A percentile compares a stretch with the other conserved stretches of the same genome.
Conservation (phyloP, 768 basidiomycete species). For the Coprinopsis sp. region DNA sequence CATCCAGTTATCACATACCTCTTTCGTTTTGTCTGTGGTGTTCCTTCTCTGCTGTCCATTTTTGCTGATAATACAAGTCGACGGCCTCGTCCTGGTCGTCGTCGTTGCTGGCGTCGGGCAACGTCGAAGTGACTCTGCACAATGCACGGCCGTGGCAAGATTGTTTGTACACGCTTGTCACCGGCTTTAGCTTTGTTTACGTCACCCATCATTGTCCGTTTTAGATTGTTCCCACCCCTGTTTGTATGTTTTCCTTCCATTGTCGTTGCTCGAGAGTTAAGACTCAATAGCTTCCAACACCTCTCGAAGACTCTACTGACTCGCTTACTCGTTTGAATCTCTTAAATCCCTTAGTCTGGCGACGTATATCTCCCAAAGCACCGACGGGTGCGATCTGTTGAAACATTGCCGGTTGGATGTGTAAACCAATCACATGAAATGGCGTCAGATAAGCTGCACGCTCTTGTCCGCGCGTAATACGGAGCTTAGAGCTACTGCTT, state of each 20-base stretch:
- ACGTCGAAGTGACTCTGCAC: neutral
- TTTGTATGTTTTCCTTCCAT: too few relatives aligned
- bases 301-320: too few relatives aligned
- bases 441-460: neutral
- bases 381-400: too few relatives aligned
- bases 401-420: neutral
- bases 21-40: conserved; percentile 46
- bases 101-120: neutral
- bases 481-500: neutral
- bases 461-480: neutral
- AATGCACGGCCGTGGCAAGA: neutral
- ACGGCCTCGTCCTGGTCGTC: neutral
- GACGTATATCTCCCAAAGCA: too few relatives aligned
- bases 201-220: too few relatives aligned
- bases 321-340: too few relatives aligned
- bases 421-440: conserved; percentile 11
- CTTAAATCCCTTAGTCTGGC: too few relatives aligned
- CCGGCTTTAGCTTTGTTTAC: neutral
- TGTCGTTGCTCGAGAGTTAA: too few relatives aligned
- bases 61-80: neutral
- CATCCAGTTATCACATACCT: conserved; percentile 28
- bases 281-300: too few relatives aligned
- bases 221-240: too few relatives aligned
- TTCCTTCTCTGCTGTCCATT: too few relatives aligned
- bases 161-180: neutral